Base-by-base conservation (phyloP, 208 protist genomes). In the Crithidia sp. region DNA sequence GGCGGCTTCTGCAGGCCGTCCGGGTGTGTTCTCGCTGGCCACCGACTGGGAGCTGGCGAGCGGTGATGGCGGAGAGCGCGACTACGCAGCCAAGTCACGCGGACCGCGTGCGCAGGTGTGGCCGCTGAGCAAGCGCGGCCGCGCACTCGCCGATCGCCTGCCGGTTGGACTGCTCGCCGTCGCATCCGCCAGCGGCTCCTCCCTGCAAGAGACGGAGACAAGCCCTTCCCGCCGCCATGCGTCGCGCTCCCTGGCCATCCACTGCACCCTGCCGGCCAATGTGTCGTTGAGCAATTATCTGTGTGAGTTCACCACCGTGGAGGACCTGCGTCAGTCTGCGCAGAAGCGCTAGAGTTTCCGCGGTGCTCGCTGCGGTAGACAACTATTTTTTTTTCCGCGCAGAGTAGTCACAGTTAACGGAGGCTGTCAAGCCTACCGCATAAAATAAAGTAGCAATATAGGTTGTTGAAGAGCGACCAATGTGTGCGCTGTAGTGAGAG, bases 91-190 rank as follows among this genome's bases (percentile, higher is more conserved):
- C 6, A 65, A 54, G 41, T 91, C 83, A 5, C 83, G 86, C 36
- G 83, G 86, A 0, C 70, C 47, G 4, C 74, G 72, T 7, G 76
- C 60, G 28, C 17, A 37, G 47, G 78, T 79, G 67, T 88, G 87
- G 86, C 86, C 90, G 37, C 66, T 93, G 47, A 86, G 83, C 49
- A 78, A 78, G 70, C 85, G 87, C 37, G 91, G 91, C n/a, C 82
- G 83, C 50, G 39, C 73, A 43, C 69, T 96, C 36, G 69, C 81
- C 28, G 88, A 91, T 9, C 86, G 91, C 28, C 77, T 96, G 9
- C 91, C 91, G 19, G 82, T 78, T 3, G 91, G 91, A 36, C 74
- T 90, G 9, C 60, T 90, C 39, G 77, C 88, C 1, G 79, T 76
- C 45, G 76, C 74, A 60, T 66, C 57, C 37, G 67, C 73, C 37